A percentile compares a stretch with the other conserved stretches of the same genome.
phyloP scores from a whole-genome alignment of 2,329 filamentous ascomycete genomes.

The Diaporthe ilicicola region DNA sequence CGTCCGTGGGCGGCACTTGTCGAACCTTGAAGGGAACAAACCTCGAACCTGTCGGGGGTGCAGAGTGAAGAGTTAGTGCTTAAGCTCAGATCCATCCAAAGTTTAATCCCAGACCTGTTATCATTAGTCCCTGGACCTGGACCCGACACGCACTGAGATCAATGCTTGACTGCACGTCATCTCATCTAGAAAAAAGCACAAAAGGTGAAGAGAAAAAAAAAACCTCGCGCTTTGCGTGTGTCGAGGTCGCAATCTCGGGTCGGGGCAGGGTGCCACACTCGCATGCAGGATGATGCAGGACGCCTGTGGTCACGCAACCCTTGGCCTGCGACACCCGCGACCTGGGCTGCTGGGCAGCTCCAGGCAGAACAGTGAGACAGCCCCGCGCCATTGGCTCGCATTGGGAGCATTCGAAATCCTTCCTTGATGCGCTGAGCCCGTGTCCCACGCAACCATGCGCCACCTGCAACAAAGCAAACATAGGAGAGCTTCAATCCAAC shows the following conservation, averaged over 20 bases:
- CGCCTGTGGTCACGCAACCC: background rate
- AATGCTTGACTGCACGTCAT: background rate
- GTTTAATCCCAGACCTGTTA: background rate
- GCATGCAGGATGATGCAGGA: background rate
- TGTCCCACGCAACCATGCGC: background rate
- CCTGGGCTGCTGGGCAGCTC: background rate
- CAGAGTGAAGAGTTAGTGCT: background rate
- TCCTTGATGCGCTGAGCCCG: background rate
- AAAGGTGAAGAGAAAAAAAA: background rate
- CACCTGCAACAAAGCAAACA: background rate
- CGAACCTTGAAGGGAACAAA: background rate
- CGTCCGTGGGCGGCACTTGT: background rate
- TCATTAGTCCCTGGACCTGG: background rate
- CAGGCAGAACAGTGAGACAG: background rate
- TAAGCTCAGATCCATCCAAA: slow-evolving; percentile 6
- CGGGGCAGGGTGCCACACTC: background rate
- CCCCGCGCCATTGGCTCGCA: too few species aligned
- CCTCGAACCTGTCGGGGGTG: background rate
- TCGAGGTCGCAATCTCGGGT: slow-evolving; percentile 10
- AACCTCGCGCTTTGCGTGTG: background rate
- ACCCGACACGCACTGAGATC: background rate
- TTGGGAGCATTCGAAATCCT: background rate
- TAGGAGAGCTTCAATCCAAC: background rate
- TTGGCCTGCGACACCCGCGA: background rate
- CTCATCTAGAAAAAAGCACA: background rate